Percentiles rank a stretch among this genome's conserved stretches.
Conservation (phyloP, 129 eudicot genomes). For the Tagetes patula region DNA sequence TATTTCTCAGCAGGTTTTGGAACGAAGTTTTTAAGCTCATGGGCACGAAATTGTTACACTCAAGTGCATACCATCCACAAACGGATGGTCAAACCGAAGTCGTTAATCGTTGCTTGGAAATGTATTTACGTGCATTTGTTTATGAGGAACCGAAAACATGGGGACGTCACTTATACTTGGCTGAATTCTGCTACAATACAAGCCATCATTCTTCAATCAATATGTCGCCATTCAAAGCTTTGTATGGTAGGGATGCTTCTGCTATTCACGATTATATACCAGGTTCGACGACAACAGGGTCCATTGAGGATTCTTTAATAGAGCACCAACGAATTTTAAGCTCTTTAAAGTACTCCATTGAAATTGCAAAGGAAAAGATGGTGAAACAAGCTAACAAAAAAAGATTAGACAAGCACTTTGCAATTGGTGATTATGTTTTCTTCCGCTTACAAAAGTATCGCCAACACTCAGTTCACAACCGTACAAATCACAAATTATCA, state of each 20-base stretch:
- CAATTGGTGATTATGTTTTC: background rate
- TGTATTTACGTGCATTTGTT: background rate
- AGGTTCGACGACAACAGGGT: background rate
- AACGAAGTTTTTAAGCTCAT: no score
- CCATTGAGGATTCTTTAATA: background rate
- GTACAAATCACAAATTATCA: no score
- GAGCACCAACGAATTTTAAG: background rate
- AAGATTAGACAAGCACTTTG: background rate
- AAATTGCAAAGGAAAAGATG: no score
- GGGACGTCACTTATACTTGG: background rate
- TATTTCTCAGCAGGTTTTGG: no score
- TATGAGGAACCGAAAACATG: background rate
- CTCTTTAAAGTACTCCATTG: no score
- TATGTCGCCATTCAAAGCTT: background rate
- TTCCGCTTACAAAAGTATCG: background rate
- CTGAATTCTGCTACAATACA: no score
- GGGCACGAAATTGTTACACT: no score
- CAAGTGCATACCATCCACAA: no score
- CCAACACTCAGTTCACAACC: no score
- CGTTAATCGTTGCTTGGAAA: background rate
- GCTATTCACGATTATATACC: background rate
- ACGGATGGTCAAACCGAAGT: no score
- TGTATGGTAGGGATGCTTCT: background rate
- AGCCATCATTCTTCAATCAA: background rate
- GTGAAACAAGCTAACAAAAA: background rate